These are phyloP conservation scores for Mortierella sp. DNA, from an alignment of 371 early-diverging fungal genomes.

Conservation along the genomic window DNA sequence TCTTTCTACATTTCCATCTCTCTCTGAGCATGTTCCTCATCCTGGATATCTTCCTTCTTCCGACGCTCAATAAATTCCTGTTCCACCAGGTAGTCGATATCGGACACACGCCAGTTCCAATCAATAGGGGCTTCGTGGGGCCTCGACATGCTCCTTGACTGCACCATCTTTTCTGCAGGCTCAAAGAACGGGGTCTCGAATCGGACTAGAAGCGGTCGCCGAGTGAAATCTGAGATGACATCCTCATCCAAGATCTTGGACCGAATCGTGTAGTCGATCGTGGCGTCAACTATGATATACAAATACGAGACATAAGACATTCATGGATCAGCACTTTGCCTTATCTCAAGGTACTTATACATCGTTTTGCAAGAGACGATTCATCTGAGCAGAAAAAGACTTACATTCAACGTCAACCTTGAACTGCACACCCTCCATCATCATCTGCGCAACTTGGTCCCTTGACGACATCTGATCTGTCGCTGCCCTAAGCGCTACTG, in stretches of 20 bases:
- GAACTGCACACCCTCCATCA: conserved; percentile 65
- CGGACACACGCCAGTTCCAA: conserved; percentile 68
- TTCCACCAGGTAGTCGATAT: conserved; percentile 69
- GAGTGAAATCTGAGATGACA: conserved; percentile 61
- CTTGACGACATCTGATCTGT: conserved; percentile 61
- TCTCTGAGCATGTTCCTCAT: conserved; percentile 49
- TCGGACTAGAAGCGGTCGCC: conserved; percentile 62
- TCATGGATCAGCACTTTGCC: too few species aligned
- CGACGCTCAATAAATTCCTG: conserved; percentile 59
- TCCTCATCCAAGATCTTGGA: conserved; percentile 23
- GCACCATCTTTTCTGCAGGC: conserved; percentile 64
- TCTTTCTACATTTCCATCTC: conserved; percentile 45
- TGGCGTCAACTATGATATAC: conserved; percentile 68
- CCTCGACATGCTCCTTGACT: conserved; percentile 58
- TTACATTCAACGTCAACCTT: conserved; percentile 62
- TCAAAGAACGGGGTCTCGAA: conserved; percentile 70
- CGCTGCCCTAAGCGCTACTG: conserved; percentile 40
- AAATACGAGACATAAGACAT: too few species aligned
- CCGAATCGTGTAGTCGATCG: conserved; percentile 58
- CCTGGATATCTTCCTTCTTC: conserved; percentile 40
- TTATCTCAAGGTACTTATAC: too few species aligned
- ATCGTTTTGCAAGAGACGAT: too few species aligned
- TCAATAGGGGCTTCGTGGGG: conserved; percentile 65
- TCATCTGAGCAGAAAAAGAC: background rate
- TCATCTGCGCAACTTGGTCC: conserved; percentile 58